These are phyloP conservation scores for Aspergillus puulaauensis DNA, from an alignment of 2,329 filamentous ascomycete species.

Conservation along the genomic window DNA sequence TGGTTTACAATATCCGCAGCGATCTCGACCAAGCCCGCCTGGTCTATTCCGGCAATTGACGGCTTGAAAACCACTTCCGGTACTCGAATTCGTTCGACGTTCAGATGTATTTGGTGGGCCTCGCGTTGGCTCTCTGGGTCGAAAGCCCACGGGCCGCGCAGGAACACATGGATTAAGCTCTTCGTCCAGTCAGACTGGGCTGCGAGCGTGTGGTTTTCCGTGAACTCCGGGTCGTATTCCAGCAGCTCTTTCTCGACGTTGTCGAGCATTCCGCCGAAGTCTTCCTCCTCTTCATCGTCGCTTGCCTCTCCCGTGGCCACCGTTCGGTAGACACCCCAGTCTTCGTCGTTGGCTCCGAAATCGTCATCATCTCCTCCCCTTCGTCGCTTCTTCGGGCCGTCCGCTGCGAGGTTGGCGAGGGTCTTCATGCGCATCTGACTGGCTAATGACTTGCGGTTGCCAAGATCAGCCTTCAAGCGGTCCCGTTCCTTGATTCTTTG, in stretches of 20 bases:
- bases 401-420: slow-evolving; percentile 91
- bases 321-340: slow-evolving; percentile 95
- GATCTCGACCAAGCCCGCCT: slow-evolving; percentile 91
- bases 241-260: slow-evolving; percentile 81
- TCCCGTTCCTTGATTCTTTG: slow-evolving; percentile 91
- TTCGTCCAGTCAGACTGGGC: slow-evolving; percentile 96
- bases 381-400: slow-evolving; percentile 80
- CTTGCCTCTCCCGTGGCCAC: slow-evolving; percentile 78
- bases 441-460: slow-evolving; percentile 93
- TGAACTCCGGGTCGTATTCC: slow-evolving; percentile 82
- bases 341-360: slow-evolving; percentile 94
- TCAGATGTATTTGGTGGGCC: slow-evolving; percentile 86
- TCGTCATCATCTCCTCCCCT: slow-evolving; percentile 91
- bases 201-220: slow-evolving; percentile 86
- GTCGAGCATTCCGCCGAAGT: slow-evolving; percentile 72
- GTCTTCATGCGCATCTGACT: slow-evolving; percentile 98
- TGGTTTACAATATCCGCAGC: slow-evolving; percentile 85
- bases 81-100: slow-evolving; percentile 92
- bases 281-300: slow-evolving; percentile 90
- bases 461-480: slow-evolving; percentile 86
- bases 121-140: slow-evolving; percentile 77
- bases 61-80: slow-evolving; percentile 93
- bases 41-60: slow-evolving; percentile 85
- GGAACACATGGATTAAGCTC: slow-evolving; percentile 83
- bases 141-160: slow-evolving; percentile 83